Conservation (phyloP, 495 filamentous ascomycete genomes). For the Parachaetomium inaequale region DNA sequence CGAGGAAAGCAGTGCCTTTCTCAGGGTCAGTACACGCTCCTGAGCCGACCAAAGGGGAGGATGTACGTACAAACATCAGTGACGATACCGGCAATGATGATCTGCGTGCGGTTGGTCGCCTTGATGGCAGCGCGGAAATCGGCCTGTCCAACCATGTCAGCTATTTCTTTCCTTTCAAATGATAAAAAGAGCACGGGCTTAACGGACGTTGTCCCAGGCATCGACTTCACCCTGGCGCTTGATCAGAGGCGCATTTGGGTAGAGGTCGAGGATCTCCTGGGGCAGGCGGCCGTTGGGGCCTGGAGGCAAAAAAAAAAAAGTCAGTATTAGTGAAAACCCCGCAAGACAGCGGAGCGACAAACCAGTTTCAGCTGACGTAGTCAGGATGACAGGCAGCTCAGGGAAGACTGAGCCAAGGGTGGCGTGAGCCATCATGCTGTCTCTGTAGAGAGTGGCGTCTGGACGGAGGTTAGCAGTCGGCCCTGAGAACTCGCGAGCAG, state of each 20-base stretch:
- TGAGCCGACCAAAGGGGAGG: background rate
- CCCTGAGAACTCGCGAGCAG: background rate
- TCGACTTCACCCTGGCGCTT: slow-evolving; percentile 71
- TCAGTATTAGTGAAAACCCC: too few relatives aligned
- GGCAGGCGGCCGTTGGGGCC: slow-evolving; percentile 68
- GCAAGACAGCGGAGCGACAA: background rate
- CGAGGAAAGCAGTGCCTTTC: slow-evolving; percentile 63
- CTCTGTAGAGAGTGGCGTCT: slow-evolving; percentile 56
- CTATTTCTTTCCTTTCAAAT: too few relatives aligned
- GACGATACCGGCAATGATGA: slow-evolving; percentile 70
- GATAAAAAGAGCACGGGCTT: too few relatives aligned
- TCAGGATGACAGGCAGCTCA: slow-evolving; percentile 64
- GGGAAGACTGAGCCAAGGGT: slow-evolving; percentile 60
- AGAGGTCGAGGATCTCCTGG: slow-evolving; percentile 65
- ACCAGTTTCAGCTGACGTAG: slow-evolving; percentile 60
- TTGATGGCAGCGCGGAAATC: slow-evolving; percentile 65
- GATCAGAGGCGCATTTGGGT: slow-evolving; percentile 64
- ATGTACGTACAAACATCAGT: slow-evolving; percentile 65
- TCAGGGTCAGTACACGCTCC: background rate
- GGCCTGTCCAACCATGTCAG: too few relatives aligned
- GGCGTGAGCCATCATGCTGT: slow-evolving; percentile 67
- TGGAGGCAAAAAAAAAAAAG: too few relatives aligned
- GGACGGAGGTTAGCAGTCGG: background rate
- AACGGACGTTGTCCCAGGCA: slow-evolving; percentile 79
- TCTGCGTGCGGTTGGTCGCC: slow-evolving; percentile 63